Evolutionary conservation across 352 stramenopile species (phyloP).

Genomic region (Pythium myriotylum): DNA sequence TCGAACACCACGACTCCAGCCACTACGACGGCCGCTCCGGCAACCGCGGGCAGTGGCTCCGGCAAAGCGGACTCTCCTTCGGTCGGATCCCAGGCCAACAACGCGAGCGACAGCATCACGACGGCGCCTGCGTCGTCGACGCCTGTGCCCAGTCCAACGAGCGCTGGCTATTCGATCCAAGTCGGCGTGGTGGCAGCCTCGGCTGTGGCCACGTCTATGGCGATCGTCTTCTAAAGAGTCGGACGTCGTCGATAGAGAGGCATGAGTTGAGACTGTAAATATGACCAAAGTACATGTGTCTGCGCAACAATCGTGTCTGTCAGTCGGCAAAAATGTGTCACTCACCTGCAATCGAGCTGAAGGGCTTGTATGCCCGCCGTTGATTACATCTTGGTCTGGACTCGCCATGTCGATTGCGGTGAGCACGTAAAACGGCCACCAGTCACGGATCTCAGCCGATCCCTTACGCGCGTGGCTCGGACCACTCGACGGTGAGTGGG

Average conservation of each 20-base stretch:
- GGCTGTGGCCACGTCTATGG: constrained; percentile 1
- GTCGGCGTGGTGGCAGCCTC: constrained; percentile 4
- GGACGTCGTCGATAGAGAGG: too few species aligned
- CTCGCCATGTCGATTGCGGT: too few species aligned
- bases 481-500: too few species aligned
- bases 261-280: too few species aligned
- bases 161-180: background rate
- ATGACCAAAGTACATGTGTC: background rate
- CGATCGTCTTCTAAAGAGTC: constrained; percentile 14
- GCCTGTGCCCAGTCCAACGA: background rate
- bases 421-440: too few species aligned
- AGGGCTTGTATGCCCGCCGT: too few species aligned
- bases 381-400: too few species aligned
- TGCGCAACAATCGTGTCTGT: too few species aligned
- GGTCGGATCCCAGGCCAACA: background rate
- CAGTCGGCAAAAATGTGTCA: too few species aligned
- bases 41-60: background rate
- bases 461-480: too few species aligned
- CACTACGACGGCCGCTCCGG: background rate
- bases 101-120: background rate
- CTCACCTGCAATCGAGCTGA: too few species aligned
- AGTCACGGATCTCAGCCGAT: too few species aligned
- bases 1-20: constrained; percentile 1
- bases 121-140: background rate
- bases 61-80: background rate